phyloP scores from a whole-genome alignment of 176 grass and related monocot genomes.

The Cocos nucifera region DNA sequence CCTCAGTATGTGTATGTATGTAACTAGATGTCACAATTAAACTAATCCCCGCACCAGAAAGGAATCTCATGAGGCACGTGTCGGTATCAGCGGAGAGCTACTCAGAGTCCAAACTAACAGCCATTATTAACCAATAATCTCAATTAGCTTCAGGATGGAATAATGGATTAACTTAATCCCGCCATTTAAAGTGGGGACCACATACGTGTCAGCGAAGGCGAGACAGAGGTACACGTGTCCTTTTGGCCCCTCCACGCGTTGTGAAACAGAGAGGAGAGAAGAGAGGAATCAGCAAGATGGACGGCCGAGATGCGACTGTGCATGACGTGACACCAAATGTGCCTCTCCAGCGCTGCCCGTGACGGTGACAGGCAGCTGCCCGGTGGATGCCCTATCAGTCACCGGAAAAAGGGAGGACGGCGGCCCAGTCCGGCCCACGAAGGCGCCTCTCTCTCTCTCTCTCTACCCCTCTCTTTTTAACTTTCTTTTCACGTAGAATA shows the following conservation, averaged over 20 bases:
- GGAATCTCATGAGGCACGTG: no score
- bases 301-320: not conserved
- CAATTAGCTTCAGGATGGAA: not conserved
- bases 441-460: not conserved
- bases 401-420: not conserved
- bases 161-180: not conserved
- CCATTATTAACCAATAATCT: not conserved
- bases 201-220: not conserved
- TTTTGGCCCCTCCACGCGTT: not conserved
- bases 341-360: not conserved
- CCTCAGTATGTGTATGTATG: no score
- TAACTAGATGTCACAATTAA: not conserved
- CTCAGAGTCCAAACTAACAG: no score
- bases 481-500: not conserved
- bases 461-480: not conserved
- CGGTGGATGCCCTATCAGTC: not conserved
- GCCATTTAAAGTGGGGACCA: not conserved
- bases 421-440: no score
- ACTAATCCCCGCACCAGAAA: no score
- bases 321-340: not conserved
- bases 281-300: not conserved
- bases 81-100: no score
- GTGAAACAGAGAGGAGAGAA: not conserved
- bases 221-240: not conserved
- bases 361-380: slow-evolving; percentile 3